Evolutionary conservation across 225 moss, liverwort and hornwort genomes (phyloP).

Genomic region (Marchantia paleacea): DNA sequence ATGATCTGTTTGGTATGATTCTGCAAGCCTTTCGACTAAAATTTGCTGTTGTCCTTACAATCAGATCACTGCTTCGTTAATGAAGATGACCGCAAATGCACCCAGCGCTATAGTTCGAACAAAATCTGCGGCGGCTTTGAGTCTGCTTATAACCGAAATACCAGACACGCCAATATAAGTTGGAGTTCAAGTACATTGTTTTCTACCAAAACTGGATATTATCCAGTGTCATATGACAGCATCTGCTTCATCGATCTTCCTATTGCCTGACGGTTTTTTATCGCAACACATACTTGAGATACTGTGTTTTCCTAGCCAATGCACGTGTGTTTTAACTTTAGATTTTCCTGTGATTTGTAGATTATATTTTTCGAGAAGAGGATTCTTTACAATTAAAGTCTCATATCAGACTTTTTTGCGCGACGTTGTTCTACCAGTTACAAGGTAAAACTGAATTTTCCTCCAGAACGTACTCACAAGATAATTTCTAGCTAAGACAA

Average conservation of each 20-base stretch:
- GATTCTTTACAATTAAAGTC: background rate
- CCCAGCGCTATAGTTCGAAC: slow-evolving; percentile 95
- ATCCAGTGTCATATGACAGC: no score
- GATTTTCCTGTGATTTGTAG: background rate
- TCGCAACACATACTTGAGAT: no score
- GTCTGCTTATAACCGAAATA: slow-evolving; percentile 77
- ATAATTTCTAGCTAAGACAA: background rate
- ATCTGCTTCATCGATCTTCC: no score
- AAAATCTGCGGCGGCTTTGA: slow-evolving; percentile 85
- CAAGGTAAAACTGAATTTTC: background rate
- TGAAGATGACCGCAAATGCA: slow-evolving; percentile 93
- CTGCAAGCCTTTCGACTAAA: background rate
- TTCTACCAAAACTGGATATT: background rate
- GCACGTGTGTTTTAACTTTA: no score
- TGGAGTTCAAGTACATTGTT: background rate
- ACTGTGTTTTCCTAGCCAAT: no score
- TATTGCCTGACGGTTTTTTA: no score
- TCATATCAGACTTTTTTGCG: background rate
- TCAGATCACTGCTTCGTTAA: slow-evolving; percentile 80
- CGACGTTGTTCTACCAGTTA: background rate
- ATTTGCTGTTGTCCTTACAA: background rate
- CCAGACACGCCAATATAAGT: slow-evolving; percentile 41
- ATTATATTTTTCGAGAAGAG: background rate
- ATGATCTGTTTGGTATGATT: background rate
- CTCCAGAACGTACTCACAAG: background rate